Evolutionary conservation across 345 rosid species (phyloP), one percentile per base, ranked within the genome.

Genomic region (Eucalyptus lansdowneana): DNA sequence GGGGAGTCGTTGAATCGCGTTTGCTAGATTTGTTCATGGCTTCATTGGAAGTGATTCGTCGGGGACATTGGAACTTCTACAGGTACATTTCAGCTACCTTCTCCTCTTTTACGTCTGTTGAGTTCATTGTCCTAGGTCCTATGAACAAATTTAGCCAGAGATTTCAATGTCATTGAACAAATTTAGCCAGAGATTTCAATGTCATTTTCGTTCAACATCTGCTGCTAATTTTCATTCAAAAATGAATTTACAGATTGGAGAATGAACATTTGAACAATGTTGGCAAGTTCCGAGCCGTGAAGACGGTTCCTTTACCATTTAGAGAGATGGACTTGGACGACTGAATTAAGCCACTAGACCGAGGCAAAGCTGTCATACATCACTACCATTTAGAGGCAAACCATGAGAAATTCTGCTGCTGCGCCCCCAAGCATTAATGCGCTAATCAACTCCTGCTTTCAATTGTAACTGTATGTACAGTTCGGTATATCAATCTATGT

Each of bases 21-120:
- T 89, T 97, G 93, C 90, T 98, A 72, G 99, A 97, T 80, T 97
- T 98, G 91, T 93, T 94, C 91, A 88, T 98, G 91, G 99, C 99
- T 24, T 96, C 99, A 2, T 91, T 95, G 50, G 99, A 98, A 93
- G 98, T 98, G 80, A 95, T 96, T 86, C 93, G 99, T 13, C 91
- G 99, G 88, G 99, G 99, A 47, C 99, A 98, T 42, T 97, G 99
- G 99, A 98, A 97, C 91, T 98, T 97, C 83, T 97, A 98, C 94
- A 94, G 99, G 99, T 97, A 89, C 21, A 16, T 27, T 88, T 8
- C 31, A 65, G 51, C 54, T 42, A 62, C 50, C 31, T 17, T 87
- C 72, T 76, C 47, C 47, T 76, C 47, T 76, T 21, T 47, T 76
- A 12, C 47, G 24, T 11, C 85, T 21, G 29, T 21, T 10, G 3